Evolutionary conservation across 306 rosid genomes (phyloP).

Genomic region (Echinosophora koreensis): DNA sequence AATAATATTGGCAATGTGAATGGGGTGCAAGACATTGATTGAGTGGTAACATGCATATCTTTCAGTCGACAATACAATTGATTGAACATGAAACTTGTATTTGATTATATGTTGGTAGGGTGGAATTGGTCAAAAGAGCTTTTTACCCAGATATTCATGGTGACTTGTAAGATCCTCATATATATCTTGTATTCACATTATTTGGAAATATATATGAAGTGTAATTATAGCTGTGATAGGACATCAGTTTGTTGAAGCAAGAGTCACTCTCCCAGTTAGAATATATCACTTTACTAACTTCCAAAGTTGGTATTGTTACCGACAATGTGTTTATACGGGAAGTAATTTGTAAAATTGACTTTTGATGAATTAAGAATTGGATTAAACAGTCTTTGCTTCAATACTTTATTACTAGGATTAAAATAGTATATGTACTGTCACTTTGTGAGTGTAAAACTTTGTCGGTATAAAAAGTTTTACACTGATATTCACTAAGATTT

Average conservation of each 20-base stretch:
- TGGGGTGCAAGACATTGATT: constrained; percentile 14
- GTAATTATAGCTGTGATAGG: constrained; percentile 32
- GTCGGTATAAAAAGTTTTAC: too few species aligned
- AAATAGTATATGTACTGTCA: too few species aligned
- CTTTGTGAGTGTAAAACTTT: too few species aligned
- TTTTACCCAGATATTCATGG: constrained; percentile 39
- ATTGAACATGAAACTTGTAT: constrained; percentile 12
- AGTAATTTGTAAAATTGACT: too few species aligned
- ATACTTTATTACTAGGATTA: too few species aligned
- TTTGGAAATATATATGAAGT: constrained; percentile 33
- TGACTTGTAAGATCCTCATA: neutral
- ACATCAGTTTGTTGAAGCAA: constrained; percentile 30
- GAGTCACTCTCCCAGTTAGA: constrained; percentile 40
- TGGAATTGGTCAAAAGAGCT: constrained; percentile 16
- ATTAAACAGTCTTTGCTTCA: too few species aligned
- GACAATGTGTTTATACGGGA: neutral
- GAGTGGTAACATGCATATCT: constrained; percentile 3
- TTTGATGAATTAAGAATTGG: too few species aligned
- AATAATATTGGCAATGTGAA: constrained; percentile 35
- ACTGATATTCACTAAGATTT: too few species aligned
- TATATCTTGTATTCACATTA: constrained; percentile 34
- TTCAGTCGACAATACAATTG: neutral
- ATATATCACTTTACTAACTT: constrained; percentile 32
- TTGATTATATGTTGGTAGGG: constrained; percentile 3
- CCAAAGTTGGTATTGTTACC: constrained; percentile 40